Conservation (phyloP, 2,329 filamentous ascomycete species). For the Exutisphaerella laricina region DNA sequence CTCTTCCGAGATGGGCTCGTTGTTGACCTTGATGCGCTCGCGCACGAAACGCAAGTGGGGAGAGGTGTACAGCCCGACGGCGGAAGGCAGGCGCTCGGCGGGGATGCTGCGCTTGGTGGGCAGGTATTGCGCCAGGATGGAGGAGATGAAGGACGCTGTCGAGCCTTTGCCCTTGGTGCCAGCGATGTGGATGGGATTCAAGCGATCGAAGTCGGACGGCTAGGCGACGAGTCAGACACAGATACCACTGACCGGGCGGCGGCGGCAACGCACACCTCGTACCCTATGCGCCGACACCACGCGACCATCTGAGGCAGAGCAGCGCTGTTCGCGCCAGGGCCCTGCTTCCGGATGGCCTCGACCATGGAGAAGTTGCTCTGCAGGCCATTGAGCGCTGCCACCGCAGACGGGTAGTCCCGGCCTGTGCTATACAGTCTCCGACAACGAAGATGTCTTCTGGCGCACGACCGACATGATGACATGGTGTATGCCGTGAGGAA, state of each 20-base stretch:
- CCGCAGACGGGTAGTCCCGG: constrained; percentile 50
- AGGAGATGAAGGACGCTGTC: constrained; percentile 75
- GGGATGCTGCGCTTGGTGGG: constrained; percentile 34
- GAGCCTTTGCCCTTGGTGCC: constrained; percentile 95
- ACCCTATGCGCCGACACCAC: constrained; percentile 71
- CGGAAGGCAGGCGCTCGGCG: constrained; percentile 24
- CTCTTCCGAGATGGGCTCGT: constrained; percentile 60
- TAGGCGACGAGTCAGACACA: constrained; percentile 27
- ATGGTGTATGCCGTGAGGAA: too few relatives aligned
- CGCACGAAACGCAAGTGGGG: constrained; percentile 78
- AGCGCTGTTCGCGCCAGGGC: constrained; percentile 64
- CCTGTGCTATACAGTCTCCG: constrained; percentile 13
- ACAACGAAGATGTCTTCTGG: constrained; percentile 1
- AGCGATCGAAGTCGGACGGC: constrained; percentile 55
- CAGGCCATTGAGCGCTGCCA: constrained; percentile 67
- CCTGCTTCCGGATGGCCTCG: constrained; percentile 70
- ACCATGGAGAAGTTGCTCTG: constrained; percentile 75
- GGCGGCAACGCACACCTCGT: constrained; percentile 53
- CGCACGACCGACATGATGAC: constrained; percentile 10
- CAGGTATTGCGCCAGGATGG: constrained; percentile 64
- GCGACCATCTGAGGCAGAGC: constrained; percentile 77
- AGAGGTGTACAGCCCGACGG: constrained; percentile 74
- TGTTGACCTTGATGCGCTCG: constrained; percentile 78
- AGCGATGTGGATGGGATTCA: constrained; percentile 73
- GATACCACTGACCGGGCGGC: not conserved